Evolutionary conservation across 805 yeast species (phyloP), one percentile per base, ranked within the genome.

Genomic region (Barnettozyma botsteinii): DNA sequence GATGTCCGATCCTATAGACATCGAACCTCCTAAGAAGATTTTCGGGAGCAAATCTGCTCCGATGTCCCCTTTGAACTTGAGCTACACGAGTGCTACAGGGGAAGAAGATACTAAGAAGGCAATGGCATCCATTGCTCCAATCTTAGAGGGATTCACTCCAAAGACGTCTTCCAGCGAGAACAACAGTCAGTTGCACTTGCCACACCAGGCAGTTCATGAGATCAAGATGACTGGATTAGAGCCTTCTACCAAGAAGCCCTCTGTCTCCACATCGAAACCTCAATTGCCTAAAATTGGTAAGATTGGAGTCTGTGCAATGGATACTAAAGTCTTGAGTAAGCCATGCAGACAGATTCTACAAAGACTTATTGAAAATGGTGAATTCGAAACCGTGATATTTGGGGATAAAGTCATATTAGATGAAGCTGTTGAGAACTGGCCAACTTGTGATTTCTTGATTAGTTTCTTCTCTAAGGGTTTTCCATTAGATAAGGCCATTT

Each of bases 221-320:
- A 29, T 35, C 5, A n/a, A 38, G 6, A 20, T 26, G 3, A 23
- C 27, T 12, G 41, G 48, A 14, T 39, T 45, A 8, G 17, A 41
- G 7, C 27, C 37, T 19, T 37, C 49, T 17, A 54, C 51, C 8
- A 46, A 38, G 21, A 48, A 47, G 41, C 8, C 47, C 1, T 41
- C 45, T 1, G 28, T 33, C 11, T 38, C 52, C 3, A 33, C 33
- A 18, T 25, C 42, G 2, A 51, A 43, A 10, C 74, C 79, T 4
- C 70, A 72, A 47, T 54, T 79, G 37, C 86, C 85, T 4, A 78
- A 73, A 49, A 77, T 89, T 48, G 98, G 98, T 29, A 89, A 86
- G 50, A 86, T 93, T 51, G 99, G 99, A 38, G 96, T 93, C 2
- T 93, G 99, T 65, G 99, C 99, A 10, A 89, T 93, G 97, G 99